Evolutionary conservation across 129 eudicot genomes (phyloP).

Genomic region (carrot (Daucus carota)): DNA sequence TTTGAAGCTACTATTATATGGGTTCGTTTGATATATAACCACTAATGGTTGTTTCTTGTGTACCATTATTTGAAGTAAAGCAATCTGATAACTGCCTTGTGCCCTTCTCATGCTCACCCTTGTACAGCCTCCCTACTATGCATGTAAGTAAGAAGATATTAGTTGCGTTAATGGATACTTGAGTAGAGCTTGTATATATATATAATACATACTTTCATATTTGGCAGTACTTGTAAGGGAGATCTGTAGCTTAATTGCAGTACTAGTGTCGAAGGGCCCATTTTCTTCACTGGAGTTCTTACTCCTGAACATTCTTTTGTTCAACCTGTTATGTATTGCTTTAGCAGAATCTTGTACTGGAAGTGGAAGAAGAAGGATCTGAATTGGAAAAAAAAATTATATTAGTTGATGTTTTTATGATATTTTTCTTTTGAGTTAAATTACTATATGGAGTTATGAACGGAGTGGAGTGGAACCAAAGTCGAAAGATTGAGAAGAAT

Average conservation of each 20-base stretch:
- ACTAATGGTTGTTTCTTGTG: background rate
- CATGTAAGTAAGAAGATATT: conserved; percentile 23
- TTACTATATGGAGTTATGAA: too few relatives aligned
- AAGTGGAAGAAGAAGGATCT: background rate
- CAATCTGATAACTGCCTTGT: background rate
- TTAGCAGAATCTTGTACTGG: background rate
- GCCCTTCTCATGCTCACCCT: background rate
- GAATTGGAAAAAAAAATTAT: background rate
- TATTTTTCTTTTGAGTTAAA: background rate
- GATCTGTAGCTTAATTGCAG: background rate
- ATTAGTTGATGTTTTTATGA: background rate
- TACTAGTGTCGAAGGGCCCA: background rate
- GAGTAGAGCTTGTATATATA: conserved; percentile 1
- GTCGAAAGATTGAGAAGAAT: too few relatives aligned
- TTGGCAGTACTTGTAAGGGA: background rate
- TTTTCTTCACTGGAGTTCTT: background rate
- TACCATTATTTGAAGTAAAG: conserved; percentile 7
- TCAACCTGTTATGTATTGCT: background rate
- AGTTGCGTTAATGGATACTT: background rate
- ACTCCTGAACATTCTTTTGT: background rate
- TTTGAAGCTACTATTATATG: conserved; percentile 19
- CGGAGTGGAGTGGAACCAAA: too few relatives aligned
- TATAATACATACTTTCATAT: background rate
- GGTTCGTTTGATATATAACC: conserved; percentile 14
- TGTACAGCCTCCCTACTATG: conserved; percentile 34